Evolutionary conservation across 495 filamentous ascomycete genomes (phyloP), one percentile per base, ranked within the genome.

Genomic region (Parathielavia hyrcaniae): DNA sequence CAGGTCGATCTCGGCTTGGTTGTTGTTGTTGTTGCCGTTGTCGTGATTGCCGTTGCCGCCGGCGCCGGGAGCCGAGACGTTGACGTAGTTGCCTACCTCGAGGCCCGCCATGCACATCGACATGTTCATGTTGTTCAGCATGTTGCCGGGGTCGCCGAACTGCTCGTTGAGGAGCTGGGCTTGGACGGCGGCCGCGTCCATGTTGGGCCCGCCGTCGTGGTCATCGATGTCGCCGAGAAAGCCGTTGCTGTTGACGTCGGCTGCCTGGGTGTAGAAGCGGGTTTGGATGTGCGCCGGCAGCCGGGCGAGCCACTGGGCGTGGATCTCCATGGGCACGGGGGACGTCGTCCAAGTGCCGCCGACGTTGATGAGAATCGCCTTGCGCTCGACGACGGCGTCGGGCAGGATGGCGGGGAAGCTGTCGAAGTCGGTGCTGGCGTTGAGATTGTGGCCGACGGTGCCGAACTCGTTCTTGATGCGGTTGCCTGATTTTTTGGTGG

Each of bases 281-380:
- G 46, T 34, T 26, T 57, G 55, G 17, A 57, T 36, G 9, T 44
- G 1, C 1, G 46, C 55, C 0, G 55, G 55, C 23, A 57, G 55
- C 1, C 30, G 38, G 12, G 46, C 47, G 16, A 57, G 23, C 55
- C 55, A 57, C 36, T 44, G 23, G 8, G 38, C 54, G 51, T 65
- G 59, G 44, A 75, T 73, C 5, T 38, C 26, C 5, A n/a, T 6
- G 30, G 41, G 12, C 0, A 61, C 51, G 19, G 62, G 47, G 45
- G 75, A 71, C 17, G 72, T 61, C 39, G 75, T 63, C 75, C 75
- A 78, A 55, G 72, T 72, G 49, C 76, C 74, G 57, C 73, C 73
- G 52, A 76, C 67, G 6, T 72, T 67, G 6, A 77, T 60, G 38
- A 76, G 66, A 49, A 71, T 74, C 20, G 59, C 66, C n/a, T 72